Conservation (phyloP, 352 stramenopile species). For the Saprolegnia diclina region DNA sequence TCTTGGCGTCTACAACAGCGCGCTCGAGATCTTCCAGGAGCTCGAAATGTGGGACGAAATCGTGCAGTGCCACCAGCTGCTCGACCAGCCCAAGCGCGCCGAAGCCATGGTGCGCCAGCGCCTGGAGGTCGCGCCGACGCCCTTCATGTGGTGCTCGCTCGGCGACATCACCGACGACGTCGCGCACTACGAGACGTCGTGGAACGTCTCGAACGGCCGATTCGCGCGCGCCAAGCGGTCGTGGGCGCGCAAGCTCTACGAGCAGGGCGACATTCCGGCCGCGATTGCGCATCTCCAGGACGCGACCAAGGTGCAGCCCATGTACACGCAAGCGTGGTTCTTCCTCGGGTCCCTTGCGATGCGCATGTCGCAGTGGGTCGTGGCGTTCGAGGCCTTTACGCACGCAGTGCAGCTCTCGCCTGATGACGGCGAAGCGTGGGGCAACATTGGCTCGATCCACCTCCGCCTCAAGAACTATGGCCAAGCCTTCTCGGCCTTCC, state of each 20-base stretch:
- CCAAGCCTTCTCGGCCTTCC: slow-evolving; percentile 75
- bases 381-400: slow-evolving; percentile 85
- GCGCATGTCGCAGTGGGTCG: slow-evolving; percentile 79
- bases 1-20: slow-evolving; percentile 82
- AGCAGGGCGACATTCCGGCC: slow-evolving; percentile 71
- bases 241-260: slow-evolving; percentile 85
- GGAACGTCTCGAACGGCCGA: slow-evolving; percentile 85
- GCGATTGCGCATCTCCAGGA: slow-evolving; percentile 79
- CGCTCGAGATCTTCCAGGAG: slow-evolving; percentile 91
- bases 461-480: slow-evolving; percentile 70
- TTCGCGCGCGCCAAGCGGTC: slow-evolving; percentile 90
- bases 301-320: slow-evolving; percentile 82
- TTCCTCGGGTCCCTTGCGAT: slow-evolving; percentile 88
- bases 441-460: slow-evolving; percentile 93
- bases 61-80: slow-evolving; percentile 91
- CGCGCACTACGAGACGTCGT: slow-evolving; percentile 87
- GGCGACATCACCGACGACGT: slow-evolving; percentile 90
- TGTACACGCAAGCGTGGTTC: slow-evolving; percentile 91
- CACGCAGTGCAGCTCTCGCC: slow-evolving; percentile 92
- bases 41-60: slow-evolving; percentile 96
- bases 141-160: slow-evolving; percentile 92
- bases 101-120: slow-evolving; percentile 86
- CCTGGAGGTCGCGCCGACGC: slow-evolving; percentile 77
- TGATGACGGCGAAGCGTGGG: slow-evolving; percentile 92
- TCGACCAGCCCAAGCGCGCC: slow-evolving; percentile 87